These are phyloP conservation scores for Ustilago sp. DNA, from an alignment of 1,284 basidiomycete genomes.

Conservation along the genomic window DNA sequence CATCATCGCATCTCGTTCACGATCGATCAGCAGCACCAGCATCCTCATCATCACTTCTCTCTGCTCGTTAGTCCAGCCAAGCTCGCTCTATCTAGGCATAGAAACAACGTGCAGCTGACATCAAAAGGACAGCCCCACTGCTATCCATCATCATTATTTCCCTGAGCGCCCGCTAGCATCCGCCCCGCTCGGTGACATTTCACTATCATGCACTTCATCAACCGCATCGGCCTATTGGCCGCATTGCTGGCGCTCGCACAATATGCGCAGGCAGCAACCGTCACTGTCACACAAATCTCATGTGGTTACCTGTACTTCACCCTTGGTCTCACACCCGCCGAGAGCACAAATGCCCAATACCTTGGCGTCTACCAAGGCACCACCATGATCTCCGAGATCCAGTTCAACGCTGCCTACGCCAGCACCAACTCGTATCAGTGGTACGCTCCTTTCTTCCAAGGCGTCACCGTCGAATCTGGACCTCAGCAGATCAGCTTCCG, in stretches of 20 bases:
- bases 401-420: slow-evolving; percentile 26
- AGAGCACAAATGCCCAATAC: slow-evolving; percentile 12
- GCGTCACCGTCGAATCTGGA: slow-evolving; percentile 24
- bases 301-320: slow-evolving; percentile 36
- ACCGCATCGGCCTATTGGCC: slow-evolving; percentile 23
- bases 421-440: slow-evolving; percentile 23
- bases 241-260: slow-evolving; percentile 29
- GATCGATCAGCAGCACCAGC: slow-evolving; percentile 1
- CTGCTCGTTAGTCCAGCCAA: not conserved
- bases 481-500: slow-evolving; percentile 29
- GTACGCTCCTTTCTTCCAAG: slow-evolving; percentile 30
- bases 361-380: slow-evolving; percentile 25
- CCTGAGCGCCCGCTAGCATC: not conserved
- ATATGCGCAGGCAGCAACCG: slow-evolving; percentile 17
- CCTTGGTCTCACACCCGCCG: slow-evolving; percentile 27
- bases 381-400: slow-evolving; percentile 25
- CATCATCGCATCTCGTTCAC: not conserved
- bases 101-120: not conserved
- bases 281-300: slow-evolving; percentile 33
- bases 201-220: slow-evolving; percentile 18
- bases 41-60: not conserved
- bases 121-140: not conserved
- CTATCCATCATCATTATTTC: not conserved
- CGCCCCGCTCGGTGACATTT: no score
- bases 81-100: not conserved